A percentile compares a stretch with the other conserved stretches of the same genome.
These are phyloP conservation scores for Tolypocladium guangdongense DNA, from an alignment of 2,329 filamentous ascomycete genomes.

Conservation along the genomic window DNA sequence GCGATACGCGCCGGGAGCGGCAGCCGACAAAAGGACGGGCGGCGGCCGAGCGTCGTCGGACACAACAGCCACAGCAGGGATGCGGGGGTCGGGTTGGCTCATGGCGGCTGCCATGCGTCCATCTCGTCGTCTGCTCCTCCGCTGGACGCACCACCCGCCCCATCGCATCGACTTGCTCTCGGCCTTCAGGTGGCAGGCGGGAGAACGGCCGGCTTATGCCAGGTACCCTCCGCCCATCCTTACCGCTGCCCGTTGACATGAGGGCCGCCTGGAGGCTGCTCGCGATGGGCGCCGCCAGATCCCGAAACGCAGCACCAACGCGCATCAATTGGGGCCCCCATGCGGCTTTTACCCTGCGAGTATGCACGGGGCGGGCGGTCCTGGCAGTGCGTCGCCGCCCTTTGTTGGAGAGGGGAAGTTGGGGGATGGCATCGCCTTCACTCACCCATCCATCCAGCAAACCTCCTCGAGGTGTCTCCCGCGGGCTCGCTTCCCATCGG, in stretches of 20 bases:
- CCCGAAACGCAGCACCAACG: not conserved
- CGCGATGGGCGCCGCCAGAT: not conserved
- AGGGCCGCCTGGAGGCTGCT: not conserved
- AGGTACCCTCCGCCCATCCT: conserved; percentile 4
- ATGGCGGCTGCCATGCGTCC: not conserved
- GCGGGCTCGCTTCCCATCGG: not conserved
- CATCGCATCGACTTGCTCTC: not conserved
- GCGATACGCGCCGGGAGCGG: not conserved
- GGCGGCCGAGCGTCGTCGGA: not conserved
- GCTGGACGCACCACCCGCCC: not conserved
- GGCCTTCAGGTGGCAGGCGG: not conserved
- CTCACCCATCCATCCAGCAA: not conserved
- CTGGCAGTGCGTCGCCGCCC: not conserved
- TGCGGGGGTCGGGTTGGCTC: not conserved
- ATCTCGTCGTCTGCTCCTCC: no score
- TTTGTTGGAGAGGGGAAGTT: not conserved
- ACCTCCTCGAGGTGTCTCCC: not conserved
- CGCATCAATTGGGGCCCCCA: not conserved
- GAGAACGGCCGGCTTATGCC: conserved; percentile 2
- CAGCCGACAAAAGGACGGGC: not conserved
- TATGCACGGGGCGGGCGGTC: not conserved
- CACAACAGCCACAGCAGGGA: not conserved
- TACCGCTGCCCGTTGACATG: not conserved
- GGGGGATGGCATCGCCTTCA: not conserved
- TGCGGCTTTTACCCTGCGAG: not conserved